Evolutionary conservation across 805 yeast genomes (phyloP).

Genomic region (Candida michaelii): DNA sequence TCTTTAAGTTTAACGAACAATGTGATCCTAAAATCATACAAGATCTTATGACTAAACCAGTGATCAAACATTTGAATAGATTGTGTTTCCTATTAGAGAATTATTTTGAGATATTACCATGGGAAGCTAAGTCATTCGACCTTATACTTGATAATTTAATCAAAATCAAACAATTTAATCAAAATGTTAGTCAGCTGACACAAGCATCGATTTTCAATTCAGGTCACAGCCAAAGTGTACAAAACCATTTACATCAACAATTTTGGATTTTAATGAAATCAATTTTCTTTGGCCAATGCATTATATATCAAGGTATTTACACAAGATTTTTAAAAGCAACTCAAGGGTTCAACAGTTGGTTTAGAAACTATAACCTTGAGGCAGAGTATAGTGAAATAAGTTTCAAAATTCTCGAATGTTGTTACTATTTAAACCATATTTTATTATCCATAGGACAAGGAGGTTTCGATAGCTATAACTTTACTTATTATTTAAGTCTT

Average conservation of each 20-base stretch:
- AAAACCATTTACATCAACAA: slow-evolving; percentile 16
- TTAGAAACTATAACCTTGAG: slow-evolving; percentile 17
- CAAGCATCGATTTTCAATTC: slow-evolving; percentile 18
- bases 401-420: slow-evolving; percentile 33
- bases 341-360: slow-evolving; percentile 1
- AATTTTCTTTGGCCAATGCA: slow-evolving; percentile 46
- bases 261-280: slow-evolving; percentile 42
- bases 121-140: slow-evolving; percentile 16
- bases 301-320: slow-evolving; percentile 51
- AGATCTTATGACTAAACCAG: slow-evolving; percentile 30
- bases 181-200: slow-evolving; percentile 17
- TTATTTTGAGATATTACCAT: slow-evolving; percentile 21
- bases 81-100: slow-evolving; percentile 47
- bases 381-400: slow-evolving; percentile 27
- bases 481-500: slow-evolving; percentile 50
- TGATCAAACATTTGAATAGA: slow-evolving; percentile 48
- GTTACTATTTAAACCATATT: slow-evolving; percentile 48
- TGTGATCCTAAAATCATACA: background rate
- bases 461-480: slow-evolving; percentile 64
- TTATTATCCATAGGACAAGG: slow-evolving; percentile 59
- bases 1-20: slow-evolving; percentile 11
- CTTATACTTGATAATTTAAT: slow-evolving; percentile 20
- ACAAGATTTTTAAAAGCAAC: slow-evolving; percentile 30
- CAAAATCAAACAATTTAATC: slow-evolving; percentile 31
- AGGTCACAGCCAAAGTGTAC: slow-evolving; percentile 12